Evolutionary conservation across 78 protist genomes (phyloP).

Genomic region (Dictyostelium citrinum): DNA sequence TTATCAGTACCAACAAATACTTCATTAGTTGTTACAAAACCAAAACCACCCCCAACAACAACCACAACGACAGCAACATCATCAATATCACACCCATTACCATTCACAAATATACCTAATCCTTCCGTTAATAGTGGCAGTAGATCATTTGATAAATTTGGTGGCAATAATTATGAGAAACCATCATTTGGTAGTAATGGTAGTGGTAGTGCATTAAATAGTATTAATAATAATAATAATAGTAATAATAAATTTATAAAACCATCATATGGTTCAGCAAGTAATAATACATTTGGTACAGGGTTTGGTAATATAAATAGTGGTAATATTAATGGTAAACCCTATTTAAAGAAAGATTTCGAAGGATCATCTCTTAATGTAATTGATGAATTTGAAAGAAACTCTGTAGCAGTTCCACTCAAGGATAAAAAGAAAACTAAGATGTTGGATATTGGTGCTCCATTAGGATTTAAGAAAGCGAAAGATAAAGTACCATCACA

Average conservation of each 20-base stretch:
- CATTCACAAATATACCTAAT: neutral
- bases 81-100: neutral
- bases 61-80: neutral
- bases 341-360: neutral
- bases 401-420: neutral
- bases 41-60: neutral
- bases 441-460: neutral
- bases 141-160: neutral
- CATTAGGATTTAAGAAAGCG: neutral
- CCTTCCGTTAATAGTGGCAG: neutral
- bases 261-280: neutral
- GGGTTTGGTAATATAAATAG: neutral
- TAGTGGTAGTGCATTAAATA: neutral
- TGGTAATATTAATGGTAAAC: neutral
- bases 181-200: neutral
- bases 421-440: slow-evolving; percentile 58
- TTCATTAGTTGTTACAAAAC: neutral
- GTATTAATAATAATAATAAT: neutral
- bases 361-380: neutral
- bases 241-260: neutral
- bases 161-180: neutral
- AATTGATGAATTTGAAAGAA: slow-evolving; percentile 1
- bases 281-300: neutral
- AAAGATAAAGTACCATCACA: neutral
- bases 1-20: neutral